A percentile compares a stretch with the other conserved stretches of the same genome.
Evolutionary conservation across 345 rosid species (phyloP).

Genomic region (Triadica sebifera): DNA sequence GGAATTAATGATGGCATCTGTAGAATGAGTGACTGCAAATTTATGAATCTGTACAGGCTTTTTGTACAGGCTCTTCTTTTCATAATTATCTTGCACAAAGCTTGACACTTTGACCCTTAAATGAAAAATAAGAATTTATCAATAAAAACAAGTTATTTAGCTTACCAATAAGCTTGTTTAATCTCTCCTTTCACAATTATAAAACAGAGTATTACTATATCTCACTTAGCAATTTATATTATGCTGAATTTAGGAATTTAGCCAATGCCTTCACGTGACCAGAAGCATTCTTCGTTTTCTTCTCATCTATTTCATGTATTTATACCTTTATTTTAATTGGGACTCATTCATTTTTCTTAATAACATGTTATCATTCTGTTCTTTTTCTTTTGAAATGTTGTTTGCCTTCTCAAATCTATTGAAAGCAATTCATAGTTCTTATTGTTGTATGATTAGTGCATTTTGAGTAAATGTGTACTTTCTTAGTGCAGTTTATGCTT

Average conservation of each 20-base stretch:
- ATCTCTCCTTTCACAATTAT: not conserved
- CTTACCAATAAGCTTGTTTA: not conserved
- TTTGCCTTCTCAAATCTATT: not conserved
- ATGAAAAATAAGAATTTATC: not conserved
- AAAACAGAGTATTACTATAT: not conserved
- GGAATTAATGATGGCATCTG: slow-evolving; percentile 92
- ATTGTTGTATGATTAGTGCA: not conserved
- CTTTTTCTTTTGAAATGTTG: not conserved
- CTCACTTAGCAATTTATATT: too few relatives aligned
- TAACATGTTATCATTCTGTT: not conserved
- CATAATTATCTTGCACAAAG: not conserved
- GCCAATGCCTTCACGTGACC: not conserved
- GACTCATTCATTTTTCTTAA: not conserved
- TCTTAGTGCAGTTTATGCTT: not conserved
- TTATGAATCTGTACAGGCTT: not conserved
- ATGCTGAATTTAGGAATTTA: not conserved
- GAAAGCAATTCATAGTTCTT: not conserved
- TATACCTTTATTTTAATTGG: not conserved
- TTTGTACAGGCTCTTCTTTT: not conserved
- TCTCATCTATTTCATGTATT: not conserved
- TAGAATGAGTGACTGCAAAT: slow-evolving; percentile 40
- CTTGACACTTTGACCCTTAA: not conserved
- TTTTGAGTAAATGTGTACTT: not conserved
- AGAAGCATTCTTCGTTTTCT: not conserved
- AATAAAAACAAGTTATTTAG: not conserved